Evolutionary conservation across 108 stramenopile species (phyloP).

Genomic region (Skeletonema grethae): DNA sequence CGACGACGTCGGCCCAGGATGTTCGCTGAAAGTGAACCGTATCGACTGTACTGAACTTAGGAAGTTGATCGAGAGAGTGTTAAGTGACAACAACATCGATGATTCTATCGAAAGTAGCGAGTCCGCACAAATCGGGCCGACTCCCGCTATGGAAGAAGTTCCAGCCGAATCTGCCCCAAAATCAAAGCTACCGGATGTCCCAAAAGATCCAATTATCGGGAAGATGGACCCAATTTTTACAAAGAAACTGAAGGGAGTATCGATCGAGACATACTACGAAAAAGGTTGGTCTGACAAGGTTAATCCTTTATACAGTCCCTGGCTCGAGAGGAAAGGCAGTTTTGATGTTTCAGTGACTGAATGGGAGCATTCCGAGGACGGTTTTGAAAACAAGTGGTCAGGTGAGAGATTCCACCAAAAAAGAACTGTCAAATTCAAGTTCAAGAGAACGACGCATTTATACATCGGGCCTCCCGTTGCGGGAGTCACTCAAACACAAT

Average conservation of each 20-base stretch:
- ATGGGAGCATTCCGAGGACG: conserved; percentile 60
- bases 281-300: conserved; percentile 71
- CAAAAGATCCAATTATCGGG: conserved; percentile 50
- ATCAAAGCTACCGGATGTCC: conserved; percentile 41
- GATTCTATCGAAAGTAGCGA: neutral
- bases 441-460: conserved; percentile 75
- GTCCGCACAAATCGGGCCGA: neutral
- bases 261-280: conserved; percentile 64
- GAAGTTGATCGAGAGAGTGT: conserved; percentile 8
- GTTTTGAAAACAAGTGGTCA: conserved; percentile 61
- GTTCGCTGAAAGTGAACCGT: conserved; percentile 26
- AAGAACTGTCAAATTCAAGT: conserved; percentile 66
- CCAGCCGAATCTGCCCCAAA: conserved; percentile 14
- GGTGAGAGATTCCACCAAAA: conserved; percentile 57
- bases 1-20: conserved; percentile 11
- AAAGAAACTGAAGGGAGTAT: conserved; percentile 58
- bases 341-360: conserved; percentile 64
- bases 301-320: conserved; percentile 68
- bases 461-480: conserved; percentile 86
- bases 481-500: conserved; percentile 77
- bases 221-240: conserved; percentile 74
- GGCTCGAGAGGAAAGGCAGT: conserved; percentile 65
- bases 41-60: conserved; percentile 35
- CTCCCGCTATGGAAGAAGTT: neutral
- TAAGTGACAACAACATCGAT: neutral